These are phyloP conservation scores for Aspergillus sp. DNA, from an alignment of 2,329 filamentous ascomycete genomes.

Conservation along the genomic window DNA sequence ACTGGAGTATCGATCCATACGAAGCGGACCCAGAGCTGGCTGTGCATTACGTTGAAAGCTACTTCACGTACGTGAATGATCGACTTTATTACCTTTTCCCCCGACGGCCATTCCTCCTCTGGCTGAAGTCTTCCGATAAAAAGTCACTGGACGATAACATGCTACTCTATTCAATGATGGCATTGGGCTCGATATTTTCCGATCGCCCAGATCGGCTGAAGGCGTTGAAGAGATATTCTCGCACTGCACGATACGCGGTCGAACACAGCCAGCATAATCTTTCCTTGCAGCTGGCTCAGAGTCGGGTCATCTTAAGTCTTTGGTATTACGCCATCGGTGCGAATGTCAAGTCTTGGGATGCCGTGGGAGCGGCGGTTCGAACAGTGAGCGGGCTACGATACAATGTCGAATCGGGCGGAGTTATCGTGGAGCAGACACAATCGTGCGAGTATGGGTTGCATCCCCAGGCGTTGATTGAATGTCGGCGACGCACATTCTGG, in stretches of 20 bases:
- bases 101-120: slow-evolving; percentile 50
- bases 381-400: slow-evolving; percentile 59
- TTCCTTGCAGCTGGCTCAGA: slow-evolving; percentile 64
- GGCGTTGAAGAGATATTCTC: slow-evolving; percentile 49
- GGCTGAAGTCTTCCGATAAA: slow-evolving; percentile 49
- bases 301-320: slow-evolving; percentile 63
- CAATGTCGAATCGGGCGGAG: slow-evolving; percentile 58
- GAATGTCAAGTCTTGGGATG: slow-evolving; percentile 61
- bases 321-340: slow-evolving; percentile 64
- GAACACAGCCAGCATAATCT: slow-evolving; percentile 51
- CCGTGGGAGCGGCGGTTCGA: slow-evolving; percentile 60
- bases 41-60: slow-evolving; percentile 53
- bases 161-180: slow-evolving; percentile 60
- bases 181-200: slow-evolving; percentile 57
- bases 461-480: slow-evolving; percentile 60
- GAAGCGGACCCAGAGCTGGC: slow-evolving; percentile 49
- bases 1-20: slow-evolving; percentile 55
- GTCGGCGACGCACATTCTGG: slow-evolving; percentile 70
- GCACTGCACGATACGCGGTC: slow-evolving; percentile 58
- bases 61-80: slow-evolving; percentile 56
- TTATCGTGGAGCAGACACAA: slow-evolving; percentile 46
- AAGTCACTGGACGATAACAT: slow-evolving; percentile 57
- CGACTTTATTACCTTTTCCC: slow-evolving; percentile 58
- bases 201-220: slow-evolving; percentile 42
- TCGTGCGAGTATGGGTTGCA: slow-evolving; percentile 58